A percentile compares a stretch with the other conserved stretches of the same genome.
Evolutionary conservation across 768 basidiomycete genomes (phyloP).

Genomic region (Rhizopogon vesiculosus): DNA sequence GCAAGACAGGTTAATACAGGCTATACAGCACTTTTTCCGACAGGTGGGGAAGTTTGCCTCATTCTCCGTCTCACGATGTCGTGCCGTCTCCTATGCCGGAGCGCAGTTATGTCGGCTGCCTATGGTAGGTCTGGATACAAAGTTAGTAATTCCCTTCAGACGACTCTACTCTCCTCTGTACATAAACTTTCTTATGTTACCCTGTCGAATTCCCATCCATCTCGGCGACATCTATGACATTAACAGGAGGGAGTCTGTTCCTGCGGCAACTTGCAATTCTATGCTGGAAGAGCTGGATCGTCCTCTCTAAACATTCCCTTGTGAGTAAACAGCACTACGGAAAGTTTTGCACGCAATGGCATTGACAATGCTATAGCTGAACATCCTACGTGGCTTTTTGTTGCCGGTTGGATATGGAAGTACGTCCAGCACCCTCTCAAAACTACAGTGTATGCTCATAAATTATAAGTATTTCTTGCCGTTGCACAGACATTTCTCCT

Average conservation of each 20-base stretch:
- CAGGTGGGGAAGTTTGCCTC: too few species aligned
- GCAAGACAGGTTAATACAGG: too few species aligned
- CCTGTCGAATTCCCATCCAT: neutral
- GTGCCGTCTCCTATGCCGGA: too few species aligned
- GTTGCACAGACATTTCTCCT: constrained; percentile 56
- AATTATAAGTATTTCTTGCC: constrained; percentile 46
- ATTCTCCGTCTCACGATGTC: too few species aligned
- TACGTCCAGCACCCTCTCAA: constrained; percentile 1
- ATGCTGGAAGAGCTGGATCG: constrained; percentile 73
- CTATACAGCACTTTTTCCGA: too few species aligned
- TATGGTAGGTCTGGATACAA: too few species aligned
- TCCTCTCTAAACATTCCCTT: constrained; percentile 59
- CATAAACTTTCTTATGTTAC: neutral
- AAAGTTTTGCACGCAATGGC: neutral
- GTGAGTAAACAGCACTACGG: constrained; percentile 32
- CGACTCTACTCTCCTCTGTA: neutral
- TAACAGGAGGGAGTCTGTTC: constrained; percentile 35
- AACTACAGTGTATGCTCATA: neutral
- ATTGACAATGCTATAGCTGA: constrained; percentile 36
- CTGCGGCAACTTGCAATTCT: constrained; percentile 58
- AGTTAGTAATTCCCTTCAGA: neutral
- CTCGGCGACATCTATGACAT: neutral
- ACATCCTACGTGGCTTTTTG: constrained; percentile 56
- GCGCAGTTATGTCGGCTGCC: too few species aligned
- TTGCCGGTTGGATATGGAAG: constrained; percentile 59